Conservation (phyloP, 2,329 filamentous ascomycete species). For the Acephala macrosclerotiorum region DNA sequence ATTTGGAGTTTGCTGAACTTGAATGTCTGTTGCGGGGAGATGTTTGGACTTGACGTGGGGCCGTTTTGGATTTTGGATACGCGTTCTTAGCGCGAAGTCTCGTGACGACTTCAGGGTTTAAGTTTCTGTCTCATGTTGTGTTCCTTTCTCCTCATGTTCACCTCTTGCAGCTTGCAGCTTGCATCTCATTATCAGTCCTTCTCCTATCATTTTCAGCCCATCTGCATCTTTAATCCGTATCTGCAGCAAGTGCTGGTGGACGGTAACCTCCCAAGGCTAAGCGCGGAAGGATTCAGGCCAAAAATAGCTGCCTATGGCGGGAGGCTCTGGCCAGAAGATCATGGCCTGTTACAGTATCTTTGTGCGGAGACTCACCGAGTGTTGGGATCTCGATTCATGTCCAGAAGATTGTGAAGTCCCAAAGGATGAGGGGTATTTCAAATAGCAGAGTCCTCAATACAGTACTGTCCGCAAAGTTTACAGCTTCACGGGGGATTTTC, state of each 20-base stretch:
- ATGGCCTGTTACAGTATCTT: neutral
- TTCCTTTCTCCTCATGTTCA: neutral
- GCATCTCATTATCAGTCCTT: neutral
- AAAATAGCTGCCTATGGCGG: slow-evolving; percentile 2
- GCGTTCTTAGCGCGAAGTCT: neutral
- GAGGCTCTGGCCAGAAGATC: slow-evolving; percentile 6
- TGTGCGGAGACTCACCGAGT: slow-evolving; percentile 6
- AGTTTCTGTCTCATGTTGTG: neutral
- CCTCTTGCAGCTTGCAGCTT: neutral
- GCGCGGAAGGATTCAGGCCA: slow-evolving; percentile 9
- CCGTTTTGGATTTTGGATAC: neutral
- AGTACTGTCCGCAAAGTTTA: too few relatives aligned
- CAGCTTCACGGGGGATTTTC: neutral
- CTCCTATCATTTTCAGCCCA: neutral
- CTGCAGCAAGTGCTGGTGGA: slow-evolving; percentile 3
- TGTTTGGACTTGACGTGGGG: slow-evolving; percentile 13
- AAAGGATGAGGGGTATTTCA: neutral
- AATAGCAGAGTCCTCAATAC: too few relatives aligned
- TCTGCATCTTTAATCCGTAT: neutral
- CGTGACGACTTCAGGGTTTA: neutral
- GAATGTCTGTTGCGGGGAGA: neutral
- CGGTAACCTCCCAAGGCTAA: neutral
- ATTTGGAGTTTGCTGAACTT: slow-evolving; percentile 28
- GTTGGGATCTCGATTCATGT: neutral
- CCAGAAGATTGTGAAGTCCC: neutral